These are phyloP conservation scores for Penicillium macrosclerotiorum DNA, from an alignment of 495 filamentous ascomycete genomes.

Conservation along the genomic window DNA sequence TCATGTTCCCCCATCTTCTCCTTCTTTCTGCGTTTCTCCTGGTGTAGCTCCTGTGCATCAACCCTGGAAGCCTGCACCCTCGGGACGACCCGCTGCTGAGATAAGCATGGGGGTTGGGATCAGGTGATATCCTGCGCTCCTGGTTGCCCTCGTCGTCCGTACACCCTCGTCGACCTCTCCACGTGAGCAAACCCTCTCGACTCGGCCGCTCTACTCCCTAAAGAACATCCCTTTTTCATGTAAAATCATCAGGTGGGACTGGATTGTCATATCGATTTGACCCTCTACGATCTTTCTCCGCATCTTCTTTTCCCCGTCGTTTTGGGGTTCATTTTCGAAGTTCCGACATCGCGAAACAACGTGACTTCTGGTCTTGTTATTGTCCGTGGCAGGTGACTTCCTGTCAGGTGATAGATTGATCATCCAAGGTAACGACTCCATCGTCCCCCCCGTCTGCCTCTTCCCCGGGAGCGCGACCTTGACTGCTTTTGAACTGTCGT, in stretches of 20 bases:
- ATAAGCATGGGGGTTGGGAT: conserved; percentile 7
- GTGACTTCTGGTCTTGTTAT: conserved; percentile 43
- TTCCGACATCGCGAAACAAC: conserved; percentile 30
- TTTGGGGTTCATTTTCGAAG: conserved; percentile 26
- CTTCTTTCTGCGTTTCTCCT: too few relatives aligned
- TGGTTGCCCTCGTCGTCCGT: conserved; percentile 23
- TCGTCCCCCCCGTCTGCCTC: conserved; percentile 11
- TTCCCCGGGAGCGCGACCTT: conserved; percentile 5
- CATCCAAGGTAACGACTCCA: conserved; percentile 45
- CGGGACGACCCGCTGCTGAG: conserved; percentile 7
- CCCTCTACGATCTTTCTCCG: conserved; percentile 9
- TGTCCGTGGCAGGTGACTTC: conserved; percentile 51
- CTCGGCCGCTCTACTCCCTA: conserved; percentile 32
- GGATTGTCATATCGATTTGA: conserved; percentile 18
- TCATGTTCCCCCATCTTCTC: too few relatives aligned
- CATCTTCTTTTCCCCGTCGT: conserved; percentile 18
- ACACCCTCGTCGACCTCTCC: conserved; percentile 20
- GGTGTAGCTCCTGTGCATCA: too few relatives aligned
- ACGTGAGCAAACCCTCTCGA: conserved; percentile 49
- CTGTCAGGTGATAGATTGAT: conserved; percentile 53
- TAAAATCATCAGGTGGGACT: conserved; percentile 27
- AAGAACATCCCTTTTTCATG: conserved; percentile 31
- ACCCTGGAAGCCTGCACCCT: too few relatives aligned
- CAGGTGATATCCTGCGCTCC: conserved; percentile 39
- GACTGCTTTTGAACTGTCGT: too few relatives aligned